Base-by-base conservation (phyloP, 139 green algal genomes). In the Pseudopediastrum boryanum region DNA sequence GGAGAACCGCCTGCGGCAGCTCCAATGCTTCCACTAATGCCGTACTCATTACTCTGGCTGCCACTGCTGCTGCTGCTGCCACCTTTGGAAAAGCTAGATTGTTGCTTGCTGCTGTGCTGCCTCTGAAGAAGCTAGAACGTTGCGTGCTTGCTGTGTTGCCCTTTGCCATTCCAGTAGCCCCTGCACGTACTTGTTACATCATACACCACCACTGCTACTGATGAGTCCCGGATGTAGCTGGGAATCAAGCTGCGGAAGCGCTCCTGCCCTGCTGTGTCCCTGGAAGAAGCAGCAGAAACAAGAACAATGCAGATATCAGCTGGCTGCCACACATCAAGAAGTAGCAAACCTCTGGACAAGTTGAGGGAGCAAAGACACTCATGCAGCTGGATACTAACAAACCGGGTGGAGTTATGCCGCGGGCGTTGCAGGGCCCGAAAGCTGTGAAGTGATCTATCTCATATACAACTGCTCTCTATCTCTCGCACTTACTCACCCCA, bases 201-300 rank as follows among this genome's bases (percentile, higher is more conserved):
- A 77, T 98, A 99, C 27, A 99, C 96, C 7, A 99, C 91, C 19
- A 99, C 96, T 13, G 96, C 96, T 16, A 99, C 96, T 5, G 93
- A 98, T 6, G 93, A 98, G 75, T 99, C 96, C 1, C 96, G 89
- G 79, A 99, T 99, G 87, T 99, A 99, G 72, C 84, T 94, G 13
- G 96, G 96, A 67, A 99, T 99, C 19, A 99, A 81, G 74, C 87
- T 96, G 51, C 96, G 86, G 80, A 99, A 99, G 1, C 96, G 81
- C 82, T 99, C 96, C 84, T 99, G 96, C 3, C 96, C 96, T 29
- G 96, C 96, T 33, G 96, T 99, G 85, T 99, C 96, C 95, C 93
- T 97, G 84, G 76, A 23, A 3, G 36, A 9, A 41, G 33, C 16
- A n/a, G 39, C 27, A 77, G 8, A 68, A 54, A 10, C 66, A 58